Conservation (phyloP, 2,329 filamentous ascomycete species). For the Fusarium stilboides region DNA sequence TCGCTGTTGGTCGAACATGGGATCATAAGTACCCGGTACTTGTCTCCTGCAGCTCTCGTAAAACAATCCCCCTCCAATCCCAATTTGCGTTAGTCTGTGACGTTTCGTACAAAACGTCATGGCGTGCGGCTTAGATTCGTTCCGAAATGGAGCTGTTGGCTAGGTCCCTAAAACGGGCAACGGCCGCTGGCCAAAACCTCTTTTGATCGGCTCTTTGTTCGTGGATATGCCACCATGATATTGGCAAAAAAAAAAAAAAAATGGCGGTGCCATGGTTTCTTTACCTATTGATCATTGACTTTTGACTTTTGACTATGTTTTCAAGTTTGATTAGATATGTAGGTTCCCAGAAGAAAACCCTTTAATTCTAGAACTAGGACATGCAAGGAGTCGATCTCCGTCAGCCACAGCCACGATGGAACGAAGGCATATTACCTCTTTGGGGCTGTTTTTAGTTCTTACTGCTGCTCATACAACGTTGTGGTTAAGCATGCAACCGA, state of each 20-base stretch:
- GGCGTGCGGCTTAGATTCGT: conserved; percentile 43
- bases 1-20: not conserved
- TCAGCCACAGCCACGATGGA: conserved; percentile 44
- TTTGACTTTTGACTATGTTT: not conserved
- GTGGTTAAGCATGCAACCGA: conserved; percentile 21
- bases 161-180: conserved; percentile 32
- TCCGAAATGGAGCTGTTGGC: conserved; percentile 30
- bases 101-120: conserved; percentile 41
- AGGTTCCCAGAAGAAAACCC: not conserved
- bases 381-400: conserved; percentile 37
- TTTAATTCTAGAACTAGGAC: not conserved
- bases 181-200: conserved; percentile 4
- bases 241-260: not conserved
- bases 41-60: conserved; percentile 42
- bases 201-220: not conserved
- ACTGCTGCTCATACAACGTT: conserved; percentile 32
- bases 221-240: conserved; percentile 1
- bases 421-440: conserved; percentile 18
- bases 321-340: not conserved
- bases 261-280: not conserved
- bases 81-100: conserved; percentile 27
- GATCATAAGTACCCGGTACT: conserved; percentile 30
- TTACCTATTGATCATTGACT: not conserved
- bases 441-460: not conserved
- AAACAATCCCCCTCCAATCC: conserved; percentile 29